Base-by-base conservation (phyloP, 179 eudicot genomes). In the Silene noctiflora region DNA sequence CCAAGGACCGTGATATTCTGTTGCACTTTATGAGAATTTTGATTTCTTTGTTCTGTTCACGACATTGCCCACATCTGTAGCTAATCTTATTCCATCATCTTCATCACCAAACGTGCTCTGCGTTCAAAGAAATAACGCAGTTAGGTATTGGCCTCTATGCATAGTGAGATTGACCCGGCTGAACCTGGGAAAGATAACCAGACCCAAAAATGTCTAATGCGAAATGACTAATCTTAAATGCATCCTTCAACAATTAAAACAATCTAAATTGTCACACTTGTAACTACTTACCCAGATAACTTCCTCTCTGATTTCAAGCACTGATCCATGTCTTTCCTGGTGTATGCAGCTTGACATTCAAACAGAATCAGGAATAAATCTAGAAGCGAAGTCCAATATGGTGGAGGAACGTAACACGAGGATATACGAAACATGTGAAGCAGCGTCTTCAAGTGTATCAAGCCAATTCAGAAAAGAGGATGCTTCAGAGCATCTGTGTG, bases 281-380 rank as follows among this genome's bases (percentile, higher is more conserved):
- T 6, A 35, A 35, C 42, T 35, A 35, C 42, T 5, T 35, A 6
- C 42, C 42, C 42, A 35, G 42, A 35, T 19, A 33, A 24, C 65
- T 2, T 20, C 64, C 8, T 8, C 7, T 14, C 59, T 67, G 51
- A 67, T 33, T 39, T 4, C 11, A 39, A 39, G 11, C 11, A 7
- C 27, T 51, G 17, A 51, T 14, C 56, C 56, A 4, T 19, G 2
- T 78, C 25, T 33, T 46, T 24, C 67, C 1, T 77, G 33, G 4
- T 24, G 74, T 62, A 12, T 68, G 78, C 90, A 90, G 96, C 81
- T 90, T 71, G 88, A 86, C 56, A 59, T 80, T 19, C 83, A 67
- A 53, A 78, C 73, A 13, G 73, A 79, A 31, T 55, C 86, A 1
- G 80, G 75, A 69, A 20, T 73, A 72, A 82, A 79, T 27, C 67